Conservation (phyloP, 148 eudicot genomes). For the Rhododendron ferrugineum region DNA sequence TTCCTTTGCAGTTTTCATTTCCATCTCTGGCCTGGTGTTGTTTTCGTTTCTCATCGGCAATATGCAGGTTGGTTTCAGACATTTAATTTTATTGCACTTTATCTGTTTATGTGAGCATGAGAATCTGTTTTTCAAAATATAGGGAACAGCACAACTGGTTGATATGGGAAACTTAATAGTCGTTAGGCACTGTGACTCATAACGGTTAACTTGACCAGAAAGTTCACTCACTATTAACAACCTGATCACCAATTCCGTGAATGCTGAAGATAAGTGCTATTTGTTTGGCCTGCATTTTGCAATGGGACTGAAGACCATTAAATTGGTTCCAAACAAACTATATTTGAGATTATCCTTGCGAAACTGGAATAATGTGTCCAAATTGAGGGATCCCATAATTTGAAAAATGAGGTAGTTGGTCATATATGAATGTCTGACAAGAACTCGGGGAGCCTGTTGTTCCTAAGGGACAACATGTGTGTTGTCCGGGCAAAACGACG, state of each 20-base stretch:
- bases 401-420: not conserved
- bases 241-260: not conserved
- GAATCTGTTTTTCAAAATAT: not conserved
- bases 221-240: not conserved
- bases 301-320: not conserved
- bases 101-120: not conserved
- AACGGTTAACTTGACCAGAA: not conserved
- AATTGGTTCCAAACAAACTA: not conserved
- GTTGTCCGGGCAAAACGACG: too few relatives aligned
- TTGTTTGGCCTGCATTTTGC: not conserved
- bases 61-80: constrained; percentile 66
- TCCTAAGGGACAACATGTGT: too few relatives aligned
- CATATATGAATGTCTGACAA: not conserved
- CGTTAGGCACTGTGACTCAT: not conserved
- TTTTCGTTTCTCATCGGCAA: constrained; percentile 90
- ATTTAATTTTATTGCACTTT: not conserved
- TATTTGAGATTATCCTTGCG: not conserved
- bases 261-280: not conserved
- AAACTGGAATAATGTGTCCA: not conserved
- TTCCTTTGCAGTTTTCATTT: constrained; percentile 72
- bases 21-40: constrained; percentile 78
- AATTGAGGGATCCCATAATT: not conserved
- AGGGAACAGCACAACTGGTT: constrained; percentile 2
- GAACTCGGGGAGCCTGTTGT: not conserved
- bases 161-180: not conserved